These are phyloP conservation scores for Hondaea fermentalgiana DNA, from an alignment of 108 stramenopile species.

Conservation along the genomic window DNA sequence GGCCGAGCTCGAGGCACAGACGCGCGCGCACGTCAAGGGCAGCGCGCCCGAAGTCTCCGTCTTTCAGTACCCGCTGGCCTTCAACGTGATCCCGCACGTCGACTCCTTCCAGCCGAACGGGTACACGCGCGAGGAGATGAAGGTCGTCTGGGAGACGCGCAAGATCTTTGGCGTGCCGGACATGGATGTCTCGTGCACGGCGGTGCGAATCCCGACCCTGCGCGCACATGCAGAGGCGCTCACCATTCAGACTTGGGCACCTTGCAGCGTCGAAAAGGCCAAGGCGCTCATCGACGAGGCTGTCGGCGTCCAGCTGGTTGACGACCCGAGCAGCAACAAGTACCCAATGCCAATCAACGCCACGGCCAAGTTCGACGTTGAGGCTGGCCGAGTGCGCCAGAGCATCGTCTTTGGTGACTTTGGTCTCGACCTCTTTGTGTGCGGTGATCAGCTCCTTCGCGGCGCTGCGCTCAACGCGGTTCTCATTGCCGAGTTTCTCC, in stretches of 20 bases:
- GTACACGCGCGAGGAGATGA: constrained; percentile 99
- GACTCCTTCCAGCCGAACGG: constrained; percentile 95
- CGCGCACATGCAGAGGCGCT: constrained; percentile 93
- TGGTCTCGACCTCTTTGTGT: constrained; percentile 91
- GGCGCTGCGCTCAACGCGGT: constrained; percentile 96
- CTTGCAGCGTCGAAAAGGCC: constrained; percentile 68
- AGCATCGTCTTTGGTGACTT: constrained; percentile 72
- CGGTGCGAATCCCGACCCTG: constrained; percentile 91
- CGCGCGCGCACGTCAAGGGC: not conserved
- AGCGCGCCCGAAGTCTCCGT: constrained; percentile 40
- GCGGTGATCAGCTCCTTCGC: constrained; percentile 90
- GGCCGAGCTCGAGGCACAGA: constrained; percentile 71
- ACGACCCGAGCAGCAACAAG: constrained; percentile 50
- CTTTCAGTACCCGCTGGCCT: constrained; percentile 91
- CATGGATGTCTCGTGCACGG: constrained; percentile 74
- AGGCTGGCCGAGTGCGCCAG: constrained; percentile 78
- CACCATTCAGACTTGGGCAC: constrained; percentile 75
- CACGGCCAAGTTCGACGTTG: constrained; percentile 84
- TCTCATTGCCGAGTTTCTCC: constrained; percentile 81
- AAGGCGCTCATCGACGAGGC: constrained; percentile 61
- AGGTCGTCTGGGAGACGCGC: constrained; percentile 93
- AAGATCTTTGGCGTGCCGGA: constrained; percentile 73
- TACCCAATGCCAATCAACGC: constrained; percentile 97
- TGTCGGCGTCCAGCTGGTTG: constrained; percentile 71
- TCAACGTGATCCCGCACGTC: constrained; percentile 98